Base-by-base conservation (phyloP, 139 green algal genomes). In the Chlamydomonas sp. region DNA sequence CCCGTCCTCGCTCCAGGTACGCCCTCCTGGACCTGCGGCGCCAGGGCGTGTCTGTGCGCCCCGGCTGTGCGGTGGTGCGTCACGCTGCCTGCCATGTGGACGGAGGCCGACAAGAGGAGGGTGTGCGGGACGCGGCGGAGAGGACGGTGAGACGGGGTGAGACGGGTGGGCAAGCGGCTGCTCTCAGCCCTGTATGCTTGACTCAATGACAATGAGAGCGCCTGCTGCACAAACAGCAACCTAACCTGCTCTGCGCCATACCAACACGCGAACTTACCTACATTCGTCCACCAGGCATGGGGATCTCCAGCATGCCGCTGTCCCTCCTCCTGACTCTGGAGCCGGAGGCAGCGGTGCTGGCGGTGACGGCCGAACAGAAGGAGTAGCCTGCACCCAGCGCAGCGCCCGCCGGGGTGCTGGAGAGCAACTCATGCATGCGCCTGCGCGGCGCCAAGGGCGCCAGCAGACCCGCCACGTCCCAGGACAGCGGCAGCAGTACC, bases 71-170 rank as follows among this genome's bases (percentile, higher is more conserved):
- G 17, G 4, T 87, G 83, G 83, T 87, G 83, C 71, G n/a, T 87
- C 73, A 87, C 73, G 3, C 31, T 87, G 5, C 83, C 83, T 1
- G 83, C 83, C 15, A 73, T 87, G 73, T 87, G 83, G 83, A n/a
- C 58, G 17, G 83, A 87, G 63, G 72, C 61, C 4, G 62, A 61
- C 72, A 87, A 87, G 72, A 10, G 14, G 59, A 59, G n/a, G n/a
- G 75, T 87, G 75, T 87, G 83, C 72, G 73, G 1, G 7, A 66
- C 62, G 83, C 72, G 14, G 83, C 83, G 4, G 66, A 80, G 31
- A 64, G 62, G 73, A 73, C 83, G 14, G 83, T 87, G 61, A 66
- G 83, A 4, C 17, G 58, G 31, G 31, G 31, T 49, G 31, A 49
- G 31, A 49, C 31, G 8, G 14, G 12, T 7, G 58, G 9, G 77